Percentiles rank a stretch among this genome's conserved stretches.
phyloP scores from a whole-genome alignment of 768 basidiomycete species.

The Paxillus involutus region DNA sequence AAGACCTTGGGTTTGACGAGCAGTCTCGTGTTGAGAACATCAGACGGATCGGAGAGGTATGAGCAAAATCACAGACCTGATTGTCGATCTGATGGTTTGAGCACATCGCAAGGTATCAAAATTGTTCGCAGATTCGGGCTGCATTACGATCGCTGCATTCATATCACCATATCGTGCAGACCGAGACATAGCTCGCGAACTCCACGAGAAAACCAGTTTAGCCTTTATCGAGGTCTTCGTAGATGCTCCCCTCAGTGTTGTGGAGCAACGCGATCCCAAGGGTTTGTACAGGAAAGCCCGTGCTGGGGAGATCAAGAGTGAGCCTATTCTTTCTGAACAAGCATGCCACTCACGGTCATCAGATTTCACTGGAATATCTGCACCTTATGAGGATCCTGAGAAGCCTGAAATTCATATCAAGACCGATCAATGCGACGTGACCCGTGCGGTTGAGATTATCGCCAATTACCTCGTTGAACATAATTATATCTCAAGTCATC shows the following conservation, averaged over 20 bases:
- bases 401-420: constrained; percentile 89
- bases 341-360: constrained; percentile 10
- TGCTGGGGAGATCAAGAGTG: constrained; percentile 94
- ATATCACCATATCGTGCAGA: constrained; percentile 97
- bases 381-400: constrained; percentile 91
- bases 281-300: constrained; percentile 97
- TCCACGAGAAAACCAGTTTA: constrained; percentile 73
- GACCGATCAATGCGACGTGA: constrained; percentile 78
- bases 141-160: constrained; percentile 90
- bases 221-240: constrained; percentile 94
- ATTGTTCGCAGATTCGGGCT: constrained; percentile 86
- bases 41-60: constrained; percentile 92
- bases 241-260: constrained; percentile 86
- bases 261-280: constrained; percentile 94
- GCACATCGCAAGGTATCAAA: constrained; percentile 72
- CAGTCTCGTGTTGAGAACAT: constrained; percentile 94
- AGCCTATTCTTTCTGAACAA: constrained; percentile 9
- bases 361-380: constrained; percentile 99
- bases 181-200: constrained; percentile 74
- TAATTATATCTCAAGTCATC: constrained; percentile 46
- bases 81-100: constrained; percentile 10
- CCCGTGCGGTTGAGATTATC: constrained; percentile 76
- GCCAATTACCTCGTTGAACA: constrained; percentile 74
- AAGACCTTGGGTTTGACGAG: constrained; percentile 92
- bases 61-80: constrained; percentile 9